Evolutionary conservation across 2,329 filamentous ascomycete species (phyloP).

Genomic region (Xylaria sp.): DNA sequence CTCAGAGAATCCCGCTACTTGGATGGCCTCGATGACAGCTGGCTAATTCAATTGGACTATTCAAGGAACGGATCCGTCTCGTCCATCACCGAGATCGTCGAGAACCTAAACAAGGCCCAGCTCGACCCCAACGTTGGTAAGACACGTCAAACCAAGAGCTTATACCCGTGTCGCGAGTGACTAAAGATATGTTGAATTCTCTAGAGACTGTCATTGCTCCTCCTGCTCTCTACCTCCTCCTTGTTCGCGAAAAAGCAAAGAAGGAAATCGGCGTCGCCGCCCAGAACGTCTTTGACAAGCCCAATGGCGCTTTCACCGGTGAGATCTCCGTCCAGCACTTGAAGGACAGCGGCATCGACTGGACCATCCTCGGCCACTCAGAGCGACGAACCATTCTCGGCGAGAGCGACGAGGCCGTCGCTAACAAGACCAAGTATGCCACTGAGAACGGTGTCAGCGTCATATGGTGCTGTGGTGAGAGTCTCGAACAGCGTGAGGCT

Average conservation of each 20-base stretch:
- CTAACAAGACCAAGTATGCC: slow-evolving; percentile 92
- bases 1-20: slow-evolving; percentile 17
- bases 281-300: slow-evolving; percentile 98
- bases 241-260: slow-evolving; percentile 79
- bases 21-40: not conserved
- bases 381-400: slow-evolving; percentile 90
- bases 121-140: slow-evolving; percentile 77
- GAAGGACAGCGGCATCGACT: slow-evolving; percentile 84
- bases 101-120: slow-evolving; percentile 84
- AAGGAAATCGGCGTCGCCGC: slow-evolving; percentile 82
- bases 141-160: slow-evolving; percentile 44
- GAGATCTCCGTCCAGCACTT: slow-evolving; percentile 94
- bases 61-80: slow-evolving; percentile 89
- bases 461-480: slow-evolving; percentile 98
- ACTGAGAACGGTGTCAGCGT: slow-evolving; percentile 85
- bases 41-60: slow-evolving; percentile 15
- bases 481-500: slow-evolving; percentile 87
- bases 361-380: slow-evolving; percentile 92
- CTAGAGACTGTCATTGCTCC: slow-evolving; percentile 94
- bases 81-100: slow-evolving; percentile 89
- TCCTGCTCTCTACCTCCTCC: slow-evolving; percentile 86
- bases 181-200: slow-evolving; percentile 22
- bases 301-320: slow-evolving; percentile 94
- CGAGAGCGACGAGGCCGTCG: slow-evolving; percentile 85
- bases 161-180: not conserved